Evolutionary conservation across 2,329 filamentous ascomycete genomes (phyloP), one percentile per base, ranked within the genome.

Genomic region (Exserohilum turcica): DNA sequence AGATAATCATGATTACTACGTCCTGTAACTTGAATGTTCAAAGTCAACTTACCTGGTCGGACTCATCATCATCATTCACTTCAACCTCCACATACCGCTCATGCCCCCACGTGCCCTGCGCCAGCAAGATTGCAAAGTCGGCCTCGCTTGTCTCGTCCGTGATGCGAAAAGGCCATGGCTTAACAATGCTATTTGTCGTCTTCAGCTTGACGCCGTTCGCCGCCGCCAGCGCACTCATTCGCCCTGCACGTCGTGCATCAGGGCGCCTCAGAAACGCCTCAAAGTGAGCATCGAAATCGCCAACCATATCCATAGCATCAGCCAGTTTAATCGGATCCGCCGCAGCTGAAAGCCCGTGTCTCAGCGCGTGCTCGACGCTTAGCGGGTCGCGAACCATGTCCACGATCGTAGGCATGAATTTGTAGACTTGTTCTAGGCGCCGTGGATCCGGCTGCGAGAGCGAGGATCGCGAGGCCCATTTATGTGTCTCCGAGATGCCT

Each of bases 41-140:
- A n/a, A n/a, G n/a, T n/a, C n/a, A n/a, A n/a, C n/a, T n/a, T 27
- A 16, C 32, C 32, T 16, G 12, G 15, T 16, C 10, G 13, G n/a
- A 35, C 32, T 35, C n/a, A 18, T 40, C 37, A 8, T n/a, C 21
- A 13, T 28, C 6, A 5, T 27, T 13, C 21, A 35, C 16, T 15
- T 35, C 37, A 19, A 48, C 4, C 29, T 48, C 29, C 46, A 48
- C 24, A 19, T 35, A 48, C 6, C 29, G 29, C 18, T 42, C 37
- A 33, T 35, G 12, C 9, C 29, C 7, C 9, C 1, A 33, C 0
- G 37, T 42, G 12, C n/a, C 8, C 5, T 33, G n/a, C n/a, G 46
- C 29, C 16, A 16, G 15, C 29, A 42, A 12, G 5, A 21, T 19
- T 4, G 15, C 16, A 18, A 40, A 35, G 18, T 42, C 29, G 3